Evolutionary conservation across 371 early-diverging fungal species (phyloP).

Genomic region (Apophysomyces ossiformis): DNA sequence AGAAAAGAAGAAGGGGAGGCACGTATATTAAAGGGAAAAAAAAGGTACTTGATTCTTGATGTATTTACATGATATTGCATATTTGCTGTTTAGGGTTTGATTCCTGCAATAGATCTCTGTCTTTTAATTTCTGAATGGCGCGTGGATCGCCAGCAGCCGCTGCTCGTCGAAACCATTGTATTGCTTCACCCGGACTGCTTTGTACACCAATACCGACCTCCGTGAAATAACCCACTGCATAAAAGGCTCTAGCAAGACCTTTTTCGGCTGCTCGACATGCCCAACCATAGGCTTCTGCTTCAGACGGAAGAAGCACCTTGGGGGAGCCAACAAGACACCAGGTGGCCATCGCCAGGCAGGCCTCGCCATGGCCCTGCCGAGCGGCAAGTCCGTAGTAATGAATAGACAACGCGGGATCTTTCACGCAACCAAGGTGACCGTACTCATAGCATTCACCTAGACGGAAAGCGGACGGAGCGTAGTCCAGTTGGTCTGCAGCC

Average conservation of each 20-base stretch:
- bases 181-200: conserved; percentile 66
- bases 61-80: background rate
- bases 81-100: background rate
- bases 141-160: conserved; percentile 16
- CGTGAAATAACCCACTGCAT: conserved; percentile 86
- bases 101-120: background rate
- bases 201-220: conserved; percentile 84
- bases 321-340: conserved; percentile 93
- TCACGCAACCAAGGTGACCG: conserved; percentile 57
- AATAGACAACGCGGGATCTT: conserved; percentile 71
- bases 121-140: conserved; percentile 21
- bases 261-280: conserved; percentile 75
- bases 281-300: conserved; percentile 84
- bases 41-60: background rate
- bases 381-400: conserved; percentile 78
- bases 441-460: conserved; percentile 81
- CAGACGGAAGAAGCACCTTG: conserved; percentile 66
- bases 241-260: conserved; percentile 85
- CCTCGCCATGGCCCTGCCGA: conserved; percentile 82
- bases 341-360: conserved; percentile 85
- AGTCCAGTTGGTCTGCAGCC: conserved; percentile 52
- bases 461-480: conserved; percentile 64
- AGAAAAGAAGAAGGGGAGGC: too few relatives aligned
- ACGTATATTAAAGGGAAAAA: background rate
- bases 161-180: conserved; percentile 66